Base-by-base conservation (phyloP, 108 stramenopile genomes). In the Conticribra weissflogii region DNA sequence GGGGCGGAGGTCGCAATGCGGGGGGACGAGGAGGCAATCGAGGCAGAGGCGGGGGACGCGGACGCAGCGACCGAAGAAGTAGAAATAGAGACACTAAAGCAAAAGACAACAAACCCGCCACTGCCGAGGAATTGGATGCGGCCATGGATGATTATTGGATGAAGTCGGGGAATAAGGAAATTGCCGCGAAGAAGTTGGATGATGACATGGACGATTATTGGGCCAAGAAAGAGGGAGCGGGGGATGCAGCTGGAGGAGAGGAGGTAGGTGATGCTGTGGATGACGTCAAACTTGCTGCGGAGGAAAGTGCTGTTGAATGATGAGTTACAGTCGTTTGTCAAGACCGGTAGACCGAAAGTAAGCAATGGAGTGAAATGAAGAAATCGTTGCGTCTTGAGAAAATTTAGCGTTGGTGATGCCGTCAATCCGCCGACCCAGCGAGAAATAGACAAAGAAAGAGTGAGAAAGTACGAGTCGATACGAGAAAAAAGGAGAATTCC, bases 181-280 rank as follows among this genome's bases (percentile, higher is more conserved):
- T 91, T n/a, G 90, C 80, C 1, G 68, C 77, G 23, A 94, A 94
- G 71, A 94, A 94, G 65, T 69, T 94, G 54, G 87, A 91, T 59
- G 90, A 94, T 70, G 92, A 94, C 55, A 91, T 94, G 92, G 92
- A 94, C 50, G 68, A 63, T 9, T 94, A 94, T 66, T 91, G 89
- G 92, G 74, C 74, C 34, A 87, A 89, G 74, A 89, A 86, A 55
- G 79, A 63, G 34, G 80, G 47, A 17, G 76, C 41, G 5, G 76
- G 67, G 17, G 76, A 62, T 14, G 73, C 74, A 59, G 54, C 65
- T 29, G 71, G 57, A 30, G 78, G 52, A 12, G 78, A 56, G 27
- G 82, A 74, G 15, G 59, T 12, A 19, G 76, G 0, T 3, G 74
- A 52, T 14, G 57, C 32, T 49, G 63, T 9, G 33, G 76, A 81